Base-by-base conservation (phyloP, 2,329 filamentous ascomycete species). In the Exophiala viscosa region DNA sequence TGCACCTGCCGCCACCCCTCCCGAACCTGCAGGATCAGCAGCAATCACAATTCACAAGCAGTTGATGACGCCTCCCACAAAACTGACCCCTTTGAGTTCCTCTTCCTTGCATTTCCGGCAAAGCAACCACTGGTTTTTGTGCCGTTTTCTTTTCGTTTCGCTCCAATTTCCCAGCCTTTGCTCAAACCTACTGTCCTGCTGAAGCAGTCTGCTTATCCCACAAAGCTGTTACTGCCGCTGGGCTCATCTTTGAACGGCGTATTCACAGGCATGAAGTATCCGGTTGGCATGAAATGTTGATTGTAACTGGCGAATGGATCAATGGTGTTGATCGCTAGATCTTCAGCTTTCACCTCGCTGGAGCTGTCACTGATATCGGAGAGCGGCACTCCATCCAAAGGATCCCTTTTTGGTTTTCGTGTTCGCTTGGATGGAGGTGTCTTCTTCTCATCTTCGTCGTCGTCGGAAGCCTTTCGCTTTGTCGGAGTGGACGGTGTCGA, bases 391-490 rank as follows among this genome's bases (percentile, higher is more conserved):
- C 53, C 56, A 17, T 59, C 53, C 18, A 53, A 8, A n/a, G 46
- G 28, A 11, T 52, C 46, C 20, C 28, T 35, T 28, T 59, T 51
- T 6, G 47, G 40, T 45, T 58, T 54, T 15, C 48, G 50, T 17
- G 45, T 32, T 23, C 56, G 47, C 39, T 56, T 56, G 1, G 53
- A 49, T 18, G 56, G 48, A 13, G 56, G 48, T 20, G 40, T 51
- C 43, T 49, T 53, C 48, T 54, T 54, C 31, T 52, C 53, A 2
- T 54, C 50, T 7, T 50, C 47, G 7, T 45, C 47, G 7, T 45
- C 47, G 18, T 44, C 42, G n/a, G 39, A 41, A 13, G 38, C 54
- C 18, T 56, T 59, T 6, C 56, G 50, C 45, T 59, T 59, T 20
- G 54, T 56, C 14, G 56, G 56, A 11, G 56, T 59, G 9, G 50